Evolutionary conservation across 805 yeast genomes (phyloP), one percentile per base, ranked within the genome.

Genomic region (Diddensiella caesifluorescens): DNA sequence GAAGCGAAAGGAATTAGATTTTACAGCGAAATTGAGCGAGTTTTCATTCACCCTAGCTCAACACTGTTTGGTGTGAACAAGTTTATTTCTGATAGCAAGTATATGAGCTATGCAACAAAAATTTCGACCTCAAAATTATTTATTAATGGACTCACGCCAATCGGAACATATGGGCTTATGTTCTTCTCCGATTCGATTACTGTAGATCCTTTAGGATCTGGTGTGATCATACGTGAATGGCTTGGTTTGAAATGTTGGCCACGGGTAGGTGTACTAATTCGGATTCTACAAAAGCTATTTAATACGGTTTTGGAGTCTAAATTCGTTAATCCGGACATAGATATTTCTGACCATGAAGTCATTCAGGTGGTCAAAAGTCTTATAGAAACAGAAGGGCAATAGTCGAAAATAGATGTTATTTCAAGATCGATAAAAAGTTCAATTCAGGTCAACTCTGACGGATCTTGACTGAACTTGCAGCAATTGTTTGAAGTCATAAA

Each of bases 171-270:
- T 21, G 78, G 94, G 0, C 71, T 85, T 2, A 59, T 88, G n/a
- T 63, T 90, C 23, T 86, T 90, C 61, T 95, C 95, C 6, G 92
- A 94, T 4, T 59, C 70, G 0, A 65, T 73, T 1, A 55, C 60
- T 4, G 73, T 74, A 1, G 70, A 66, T 30, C 71, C 79, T 3
- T 74, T 88, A 0, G 94, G 95, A 0, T 49, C 57, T 9, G 97
- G 97, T 18, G 75, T 92, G 26, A 78, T 87, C 5, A 65, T 90
- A 42, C 95, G 86, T 51, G 72, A 73, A n/a, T 89, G 97, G 97
- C 63, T 86, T 25, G 94, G 96, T 0, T 71, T 90, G 9, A 71
- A 85, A 47, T 86, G 96, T 1, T 90, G 97, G 97, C 83, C 95
- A 49, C 84, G 92, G 50, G 86, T 89, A 54, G 97, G 89, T 1